Evolutionary conservation across 2,329 filamentous ascomycete species (phyloP), one percentile per base, ranked within the genome.

Genomic region (Apiospora saccharicola): DNA sequence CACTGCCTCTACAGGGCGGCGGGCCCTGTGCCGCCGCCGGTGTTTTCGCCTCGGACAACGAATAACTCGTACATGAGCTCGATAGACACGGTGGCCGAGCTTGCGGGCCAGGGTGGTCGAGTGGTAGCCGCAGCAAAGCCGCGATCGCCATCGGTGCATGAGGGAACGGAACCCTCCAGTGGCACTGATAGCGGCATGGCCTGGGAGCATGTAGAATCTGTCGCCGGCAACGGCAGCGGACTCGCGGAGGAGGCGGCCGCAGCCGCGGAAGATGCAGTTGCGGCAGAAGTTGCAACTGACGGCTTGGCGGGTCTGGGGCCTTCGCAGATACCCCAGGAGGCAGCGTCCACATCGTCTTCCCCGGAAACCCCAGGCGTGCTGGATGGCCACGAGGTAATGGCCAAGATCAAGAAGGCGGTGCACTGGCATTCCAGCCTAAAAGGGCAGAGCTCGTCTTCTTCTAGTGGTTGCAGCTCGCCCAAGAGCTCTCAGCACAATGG

Each of bases 21-120:
- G 8, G 8, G 30, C 5, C 37, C 37, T 41, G 3, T 19, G 6
- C 46, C 46, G 13, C 19, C 51, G 24, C 51, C 51, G 4, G 24
- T 24, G 6, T 30, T 16, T 19, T 57, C 51, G 14, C 51, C 51
- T 16, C 3, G 51, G 12, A 4, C 51, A 1, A 24, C 24, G 6
- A 24, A 19, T 5, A 3, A 3, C 7, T 16, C 51, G 51, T 13
- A 6, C 13, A 1, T 8, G 24, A 16, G 2, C 14, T 14, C 26
- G 14, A 19, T 4, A 12, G 26, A 57, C 6, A 7, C 51, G 0
- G 13, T 30, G 14, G 24, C 8, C 24, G 51, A 57, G 24, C 24
- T 57, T 3, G 4, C 4, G 2, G 24, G 19, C 26, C 3, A 30
- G 0, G 24, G 19, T 2, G 0, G 16, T 12, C 2, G 4, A 0